These are phyloP conservation scores for Phyllosticta ampelicida DNA, from an alignment of 2,329 filamentous ascomycete genomes.

Conservation along the genomic window DNA sequence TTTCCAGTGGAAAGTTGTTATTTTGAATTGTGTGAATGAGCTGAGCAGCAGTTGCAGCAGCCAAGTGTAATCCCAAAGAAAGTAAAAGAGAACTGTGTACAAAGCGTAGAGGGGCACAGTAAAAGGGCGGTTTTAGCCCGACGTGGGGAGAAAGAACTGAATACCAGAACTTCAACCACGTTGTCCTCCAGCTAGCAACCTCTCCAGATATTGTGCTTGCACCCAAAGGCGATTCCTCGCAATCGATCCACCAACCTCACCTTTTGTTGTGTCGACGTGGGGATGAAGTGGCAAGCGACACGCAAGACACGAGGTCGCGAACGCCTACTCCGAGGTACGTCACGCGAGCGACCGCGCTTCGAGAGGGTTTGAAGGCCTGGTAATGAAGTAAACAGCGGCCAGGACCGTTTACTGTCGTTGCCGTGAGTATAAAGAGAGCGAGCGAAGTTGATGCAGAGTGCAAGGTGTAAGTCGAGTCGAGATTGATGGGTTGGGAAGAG, in stretches of 20 bases:
- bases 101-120: conserved; percentile 10
- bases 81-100: conserved; percentile 10
- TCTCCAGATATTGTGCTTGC: conserved; percentile 7
- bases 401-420: background rate
- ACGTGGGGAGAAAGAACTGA: conserved; percentile 11
- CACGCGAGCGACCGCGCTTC: conserved; percentile 7
- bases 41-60: conserved; percentile 8
- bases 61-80: conserved; percentile 8
- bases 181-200: conserved; percentile 7
- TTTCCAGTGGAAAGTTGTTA: conserved; percentile 11
- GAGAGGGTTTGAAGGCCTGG: background rate
- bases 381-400: background rate
- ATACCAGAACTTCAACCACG: conserved; percentile 11
- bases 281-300: conserved; percentile 1
- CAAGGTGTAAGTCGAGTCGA: background rate
- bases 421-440: background rate
- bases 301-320: conserved; percentile 5
- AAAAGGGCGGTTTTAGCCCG: conserved; percentile 4
- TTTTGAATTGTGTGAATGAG: conserved; percentile 11
- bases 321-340: background rate
- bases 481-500: background rate
- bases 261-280: conserved; percentile 4
- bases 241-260: conserved; percentile 9
- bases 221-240: conserved; percentile 4
- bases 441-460: background rate